Base-by-base conservation (phyloP, 345 rosid species). In the Eucalyptus camaldulensis region DNA sequence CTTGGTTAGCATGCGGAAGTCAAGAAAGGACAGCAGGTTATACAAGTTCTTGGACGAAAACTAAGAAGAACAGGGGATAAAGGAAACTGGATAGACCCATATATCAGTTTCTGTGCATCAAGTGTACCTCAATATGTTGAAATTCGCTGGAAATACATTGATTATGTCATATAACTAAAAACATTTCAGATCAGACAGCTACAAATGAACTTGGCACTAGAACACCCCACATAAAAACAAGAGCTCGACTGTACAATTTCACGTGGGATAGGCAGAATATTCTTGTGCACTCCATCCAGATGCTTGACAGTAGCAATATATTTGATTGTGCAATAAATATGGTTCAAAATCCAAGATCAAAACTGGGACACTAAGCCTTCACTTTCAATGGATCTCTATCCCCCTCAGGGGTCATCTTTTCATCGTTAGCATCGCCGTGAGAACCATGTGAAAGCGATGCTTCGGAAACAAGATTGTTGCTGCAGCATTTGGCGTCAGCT, bases 1-100 rank as follows among this genome's bases (percentile, higher is more conserved):
- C 67, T 88, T 96, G 93, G 94, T 95, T 83, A 93, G 97, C 94
- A 90, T 95, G 94, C 92, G 94, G 90, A 95, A 92, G 91, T 87
- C 96, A 31, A 94, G 90, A 90, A 91, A 90, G 88, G 92, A 93
- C 60, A 88, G 67, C 86, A 40, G 90, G 5, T 31, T 92, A 37
- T 86, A 91, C 89, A 93, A 91, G 89, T 90, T 86, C 88, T 89
- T 89, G 89, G 95, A 94, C 27, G 89, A 93, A 67, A 86, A 91
- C 88, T 91, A 90, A 91, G 72, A 92, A 53, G 80, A 87, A 13
- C 31, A 53, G 45, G 29, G 69, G 56, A 31, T 86, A 25, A 85
- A 87, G 90, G 54, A 56, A 87, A 40, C 37, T 6, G 51, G n/a
- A 31, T 47, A 27, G 53, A 43, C 50, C 19, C 37, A n/a, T n/a